Conservation (phyloP, 2,329 filamentous ascomycete genomes). For the Nigrospora sphaerica region DNA sequence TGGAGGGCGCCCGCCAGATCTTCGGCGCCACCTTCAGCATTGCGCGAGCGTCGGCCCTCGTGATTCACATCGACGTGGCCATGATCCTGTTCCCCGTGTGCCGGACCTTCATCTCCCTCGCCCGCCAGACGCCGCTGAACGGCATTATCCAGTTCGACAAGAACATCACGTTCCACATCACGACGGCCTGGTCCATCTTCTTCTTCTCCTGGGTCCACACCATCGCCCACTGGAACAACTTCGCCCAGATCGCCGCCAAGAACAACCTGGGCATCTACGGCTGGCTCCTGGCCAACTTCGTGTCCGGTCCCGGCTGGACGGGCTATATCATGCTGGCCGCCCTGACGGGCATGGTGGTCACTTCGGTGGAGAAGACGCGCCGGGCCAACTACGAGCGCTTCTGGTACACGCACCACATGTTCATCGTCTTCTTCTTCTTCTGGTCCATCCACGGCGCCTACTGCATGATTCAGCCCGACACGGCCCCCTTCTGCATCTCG, state of each 20-base stretch:
- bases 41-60: conserved; percentile 67
- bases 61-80: conserved; percentile 75
- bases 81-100: conserved; percentile 77
- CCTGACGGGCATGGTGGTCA: conserved; percentile 71
- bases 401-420: conserved; percentile 87
- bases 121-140: conserved; percentile 74
- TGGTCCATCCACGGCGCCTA: conserved; percentile 87
- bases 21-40: conserved; percentile 74
- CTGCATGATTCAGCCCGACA: conserved; percentile 84
- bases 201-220: conserved; percentile 86
- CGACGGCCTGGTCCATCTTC: conserved; percentile 78
- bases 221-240: conserved; percentile 82
- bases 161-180: conserved; percentile 84
- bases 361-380: conserved; percentile 69
- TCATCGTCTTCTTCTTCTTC: conserved; percentile 83
- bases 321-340: conserved; percentile 78
- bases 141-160: conserved; percentile 85
- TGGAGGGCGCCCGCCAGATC: conserved; percentile 55
- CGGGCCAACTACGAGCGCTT: conserved; percentile 82
- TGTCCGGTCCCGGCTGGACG: conserved; percentile 76
- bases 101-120: conserved; percentile 74
- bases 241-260: conserved; percentile 67
- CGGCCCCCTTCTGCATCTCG: conserved; percentile 69
- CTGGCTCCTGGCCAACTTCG: conserved; percentile 69
- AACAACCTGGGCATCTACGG: conserved; percentile 73